Evolutionary conservation across 495 filamentous ascomycete genomes (phyloP), one percentile per base, ranked within the genome.

Genomic region (Penicillium coffeae): DNA sequence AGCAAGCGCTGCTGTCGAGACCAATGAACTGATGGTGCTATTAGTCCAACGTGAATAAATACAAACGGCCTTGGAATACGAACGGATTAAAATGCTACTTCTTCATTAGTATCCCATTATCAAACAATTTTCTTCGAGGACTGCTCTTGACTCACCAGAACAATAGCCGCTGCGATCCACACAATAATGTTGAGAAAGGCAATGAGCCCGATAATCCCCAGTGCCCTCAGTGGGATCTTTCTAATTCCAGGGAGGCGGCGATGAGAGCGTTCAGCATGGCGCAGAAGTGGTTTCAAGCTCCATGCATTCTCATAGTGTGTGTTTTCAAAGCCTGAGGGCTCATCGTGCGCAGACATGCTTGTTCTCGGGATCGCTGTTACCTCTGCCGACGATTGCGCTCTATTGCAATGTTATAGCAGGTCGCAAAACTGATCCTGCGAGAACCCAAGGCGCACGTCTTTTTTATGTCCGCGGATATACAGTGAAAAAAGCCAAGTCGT

Each of bases 1-100:
- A 12, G 92, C 81, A 0, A 95, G 77, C 13, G 92, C 81, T 3
- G 91, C 87, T 3, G 89, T 85, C 13, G 85, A 86, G 34, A 90
- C 81, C 46, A 96, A 72, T 3, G 77, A 68, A 5, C 80, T 83
- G 48, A 48, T 30, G 25, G 25, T 10, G 12, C 14, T 0, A 25
- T 18, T 8, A 16, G 16, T 25, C 33, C 2, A 18, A 14, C 10
- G n/a, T 21, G 1, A 1, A 18, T n/a, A 25, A 9, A 34, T 21
- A 8, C 10, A 5, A 3, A 32, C 20, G 20, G 30, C n/a, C 22
- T 16, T n/a, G 10, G 13, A 12, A 45, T 18, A 64, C 69, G 39
- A 54, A 72, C 68, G 68, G 62, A 47, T 71, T 60, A 43, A 63
- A 72, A 42, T 56, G 59, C 70, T 71, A 41, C 5, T 4, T 42